phyloP scores from a whole-genome alignment of 2,329 filamentous ascomycete genomes.

The Ceratocystis albifundus region DNA sequence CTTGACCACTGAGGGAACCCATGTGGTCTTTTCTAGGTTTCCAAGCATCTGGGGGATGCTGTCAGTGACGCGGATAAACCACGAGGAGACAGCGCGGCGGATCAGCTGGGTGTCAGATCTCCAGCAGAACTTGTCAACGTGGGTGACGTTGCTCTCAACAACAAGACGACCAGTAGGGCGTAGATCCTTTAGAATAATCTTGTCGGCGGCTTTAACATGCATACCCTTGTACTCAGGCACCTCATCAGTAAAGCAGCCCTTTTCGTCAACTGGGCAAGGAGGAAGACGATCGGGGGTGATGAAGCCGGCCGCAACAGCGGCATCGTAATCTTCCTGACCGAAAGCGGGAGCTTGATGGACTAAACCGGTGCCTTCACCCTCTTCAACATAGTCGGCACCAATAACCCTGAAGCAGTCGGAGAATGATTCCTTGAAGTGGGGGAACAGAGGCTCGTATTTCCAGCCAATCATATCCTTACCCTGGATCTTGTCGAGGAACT shows the following conservation, averaged over 20 bases:
- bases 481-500: conserved; percentile 54
- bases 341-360: conserved; percentile 66
- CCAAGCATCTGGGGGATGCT: conserved; percentile 26
- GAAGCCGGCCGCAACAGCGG: conserved; percentile 52
- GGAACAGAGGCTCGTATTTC: conserved; percentile 60
- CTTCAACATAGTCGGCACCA: conserved; percentile 58
- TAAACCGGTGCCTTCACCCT: conserved; percentile 61
- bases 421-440: conserved; percentile 60
- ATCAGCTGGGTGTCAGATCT: conserved; percentile 28
- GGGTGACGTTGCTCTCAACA: conserved; percentile 26
- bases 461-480: conserved; percentile 58
- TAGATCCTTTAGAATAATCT: conserved; percentile 27
- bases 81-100: conserved; percentile 27
- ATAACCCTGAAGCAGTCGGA: conserved; percentile 58
- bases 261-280: conserved; percentile 59
- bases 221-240: conserved; percentile 27
- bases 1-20: conserved; percentile 27
- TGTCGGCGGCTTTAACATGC: conserved; percentile 28
- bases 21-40: conserved; percentile 26
- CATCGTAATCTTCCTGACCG: conserved; percentile 66
- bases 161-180: conserved; percentile 25
- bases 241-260: conserved; percentile 27
- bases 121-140: conserved; percentile 27
- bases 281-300: conserved; percentile 52
- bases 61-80: conserved; percentile 27